phyloP scores from a whole-genome alignment of 2,329 filamentous ascomycete genomes.

The Monascus ruber region DNA sequence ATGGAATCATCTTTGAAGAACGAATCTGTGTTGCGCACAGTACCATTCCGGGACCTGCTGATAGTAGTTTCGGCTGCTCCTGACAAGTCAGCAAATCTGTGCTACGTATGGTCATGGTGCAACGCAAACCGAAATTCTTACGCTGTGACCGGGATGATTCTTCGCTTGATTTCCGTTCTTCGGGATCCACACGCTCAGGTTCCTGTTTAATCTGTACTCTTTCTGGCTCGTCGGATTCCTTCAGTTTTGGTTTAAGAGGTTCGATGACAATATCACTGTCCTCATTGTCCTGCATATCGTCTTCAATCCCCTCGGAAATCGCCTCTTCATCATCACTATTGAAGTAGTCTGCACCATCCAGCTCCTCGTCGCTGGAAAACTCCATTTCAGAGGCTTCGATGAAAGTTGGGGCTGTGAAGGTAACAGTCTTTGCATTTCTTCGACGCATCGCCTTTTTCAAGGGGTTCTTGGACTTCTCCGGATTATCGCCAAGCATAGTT shows the following conservation, averaged over 20 bases:
- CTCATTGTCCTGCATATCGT: slow-evolving; percentile 18
- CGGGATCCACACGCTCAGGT: slow-evolving; percentile 19
- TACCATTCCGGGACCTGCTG: slow-evolving; percentile 65
- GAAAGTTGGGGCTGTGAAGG: slow-evolving; percentile 75
- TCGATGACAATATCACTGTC: slow-evolving; percentile 33
- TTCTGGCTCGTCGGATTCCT: slow-evolving; percentile 15
- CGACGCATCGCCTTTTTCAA: slow-evolving; percentile 74
- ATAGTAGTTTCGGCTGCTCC: slow-evolving; percentile 16
- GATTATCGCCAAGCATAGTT: slow-evolving; percentile 59
- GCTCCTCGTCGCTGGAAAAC: slow-evolving; percentile 70
- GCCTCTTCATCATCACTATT: slow-evolving; percentile 38
- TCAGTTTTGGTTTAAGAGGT: slow-evolving; percentile 32
- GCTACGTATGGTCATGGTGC: not conserved
- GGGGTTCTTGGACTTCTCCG: slow-evolving; percentile 70
- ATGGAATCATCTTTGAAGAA: slow-evolving; percentile 95
- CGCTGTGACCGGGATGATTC: slow-evolving; percentile 48
- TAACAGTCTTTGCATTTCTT: slow-evolving; percentile 73
- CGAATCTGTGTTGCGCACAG: slow-evolving; percentile 81
- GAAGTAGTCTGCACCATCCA: slow-evolving; percentile 36
- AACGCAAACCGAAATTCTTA: slow-evolving; percentile 10
- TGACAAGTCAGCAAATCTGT: slow-evolving; percentile 8
- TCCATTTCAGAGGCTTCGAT: slow-evolving; percentile 80
- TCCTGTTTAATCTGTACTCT: slow-evolving; percentile 13
- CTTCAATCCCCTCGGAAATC: slow-evolving; percentile 18
- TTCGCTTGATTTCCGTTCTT: slow-evolving; percentile 47